Base-by-base conservation (phyloP, 331 rosid genomes). In the Rhamnella rubrinervis region DNA sequence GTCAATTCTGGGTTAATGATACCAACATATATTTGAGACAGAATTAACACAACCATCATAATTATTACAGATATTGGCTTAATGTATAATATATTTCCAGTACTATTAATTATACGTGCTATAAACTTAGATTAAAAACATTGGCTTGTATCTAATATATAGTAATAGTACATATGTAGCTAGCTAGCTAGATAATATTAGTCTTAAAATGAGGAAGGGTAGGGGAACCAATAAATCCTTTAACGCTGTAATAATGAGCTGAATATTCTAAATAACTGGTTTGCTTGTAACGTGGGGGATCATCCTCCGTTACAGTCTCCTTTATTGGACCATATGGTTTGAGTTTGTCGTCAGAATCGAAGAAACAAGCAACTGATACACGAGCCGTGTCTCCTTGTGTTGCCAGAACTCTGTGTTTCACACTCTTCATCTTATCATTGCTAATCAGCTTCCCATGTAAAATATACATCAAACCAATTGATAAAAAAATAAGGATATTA, bases 401-500 rank as follows among this genome's bases (percentile, higher is more conserved):
- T 20, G 55, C 21, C 35, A 62, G 16, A 19, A 52, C 76, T 71
- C 76, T 39, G 16, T 71, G 76, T 18, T 71, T 46, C 55, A 31
- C 70, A 19, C 76, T 63, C 55, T 39, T 62, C 50, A 71, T 59
- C 67, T 60, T 59, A 20, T 53, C 59, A 59, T 70, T 59, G 11
- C 59, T 70, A 21, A 53, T 10, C 11, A 53, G 58, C 58, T 53
- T 6, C 13, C 11, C 13, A 11, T 40, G 47, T 40, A 40, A 23
- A 23, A 0, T 23, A 23, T 23, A 23, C 23, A 23, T 23, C 23
- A 23, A 23, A 23, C 23, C 23, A 23, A 23, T 39, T 4, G 1
- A 2, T 53, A 7, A 7, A 7, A 6, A 17, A 6, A 53, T 5
- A 3, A 52, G 0, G 6, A 51, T 13, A 13, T 13, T 6, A 11